These are phyloP conservation scores for Lactifluus hygrophoroides DNA, from an alignment of 768 basidiomycete genomes.

Conservation along the genomic window DNA sequence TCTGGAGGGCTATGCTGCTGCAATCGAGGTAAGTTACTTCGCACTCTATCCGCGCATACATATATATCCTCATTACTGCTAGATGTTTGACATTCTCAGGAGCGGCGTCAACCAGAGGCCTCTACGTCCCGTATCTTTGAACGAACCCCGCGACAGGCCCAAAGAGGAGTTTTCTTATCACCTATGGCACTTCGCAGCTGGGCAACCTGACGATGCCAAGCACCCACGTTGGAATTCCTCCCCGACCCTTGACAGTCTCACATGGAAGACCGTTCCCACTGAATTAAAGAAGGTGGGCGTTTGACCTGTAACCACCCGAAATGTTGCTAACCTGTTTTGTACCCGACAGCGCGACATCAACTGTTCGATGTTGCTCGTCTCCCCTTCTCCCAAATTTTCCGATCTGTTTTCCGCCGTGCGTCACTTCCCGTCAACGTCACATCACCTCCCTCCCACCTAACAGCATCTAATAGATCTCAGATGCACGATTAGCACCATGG, in stretches of 20 bases:
- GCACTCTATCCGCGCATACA: not conserved
- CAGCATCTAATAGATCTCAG: conserved; percentile 7
- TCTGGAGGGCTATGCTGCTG: conserved; percentile 19
- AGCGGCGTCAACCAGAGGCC: conserved; percentile 9
- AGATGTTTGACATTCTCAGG: conserved; percentile 20
- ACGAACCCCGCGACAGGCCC: conserved; percentile 7
- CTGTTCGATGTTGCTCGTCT: conserved; percentile 15
- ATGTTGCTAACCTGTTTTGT: not conserved
- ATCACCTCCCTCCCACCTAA: not conserved
- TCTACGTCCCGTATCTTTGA: conserved; percentile 5
- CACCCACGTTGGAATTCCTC: conserved; percentile 11
- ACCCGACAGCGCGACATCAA: conserved; percentile 17
- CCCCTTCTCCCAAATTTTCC: conserved; percentile 14
- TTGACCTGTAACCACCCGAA: not conserved
- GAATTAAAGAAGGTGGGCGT: conserved; percentile 18
- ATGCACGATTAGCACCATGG: conserved; percentile 10
- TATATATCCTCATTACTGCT: not conserved
- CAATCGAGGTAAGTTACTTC: conserved; percentile 14
- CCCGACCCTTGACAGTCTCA: conserved; percentile 14
- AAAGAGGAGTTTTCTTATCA: conserved; percentile 13
- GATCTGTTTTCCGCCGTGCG: conserved; percentile 17
- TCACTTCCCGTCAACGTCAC: conserved; percentile 4
- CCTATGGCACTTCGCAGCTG: conserved; percentile 20
- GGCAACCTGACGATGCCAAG: conserved; percentile 16
- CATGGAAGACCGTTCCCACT: conserved; percentile 13